Evolutionary conservation across 345 rosid genomes (phyloP), one percentile per base, ranked within the genome.

Genomic region (Leavenworthia alabamica): DNA sequence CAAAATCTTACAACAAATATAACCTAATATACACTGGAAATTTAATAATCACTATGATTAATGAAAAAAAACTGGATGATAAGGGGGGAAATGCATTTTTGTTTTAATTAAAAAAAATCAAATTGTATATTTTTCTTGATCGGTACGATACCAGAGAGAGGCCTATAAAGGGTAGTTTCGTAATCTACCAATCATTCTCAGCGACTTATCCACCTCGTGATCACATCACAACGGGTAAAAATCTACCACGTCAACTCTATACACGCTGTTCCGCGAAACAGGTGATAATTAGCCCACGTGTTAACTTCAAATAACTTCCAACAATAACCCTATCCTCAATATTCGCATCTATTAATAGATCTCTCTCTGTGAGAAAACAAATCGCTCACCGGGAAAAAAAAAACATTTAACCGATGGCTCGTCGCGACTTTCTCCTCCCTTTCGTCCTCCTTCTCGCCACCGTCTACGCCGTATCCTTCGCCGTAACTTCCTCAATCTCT

Each of bases 261-360:
- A 26, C 49, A 44, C 47, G 1, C 28, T 68, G 60, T 41, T 5
- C 48, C 67, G 40, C 0, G 16, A 51, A 68, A 60, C 67, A 51
- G 2, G 2, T 8, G 55, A 69, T 10, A 0, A n/a, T 4, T 3
- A 5, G 10, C 15, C 7, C 13, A 10, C 0, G 4, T 47, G 2
- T 36, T 37, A 67, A 39, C 27, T 36, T 15, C 43, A 64, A 20
- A 10, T 37, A 67, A 39, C 27, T 36, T 15, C 43, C 71, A 20
- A 10, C 14, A 8, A 4, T 39, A 57, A 26, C 70, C 63, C 40
- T 66, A 32, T 7, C 7, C 13, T n/a, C 39, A 23, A 27, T 31
- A 60, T 68, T 43, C 67, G 62, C 61, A 52, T 61, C 73, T 68
- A 60, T 68, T 60, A 42, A 68, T 59, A 48, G 0, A 28, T n/a